These are phyloP conservation scores for Diplocarpon mali DNA, from an alignment of 2,329 filamentous ascomycete species.

Conservation along the genomic window DNA sequence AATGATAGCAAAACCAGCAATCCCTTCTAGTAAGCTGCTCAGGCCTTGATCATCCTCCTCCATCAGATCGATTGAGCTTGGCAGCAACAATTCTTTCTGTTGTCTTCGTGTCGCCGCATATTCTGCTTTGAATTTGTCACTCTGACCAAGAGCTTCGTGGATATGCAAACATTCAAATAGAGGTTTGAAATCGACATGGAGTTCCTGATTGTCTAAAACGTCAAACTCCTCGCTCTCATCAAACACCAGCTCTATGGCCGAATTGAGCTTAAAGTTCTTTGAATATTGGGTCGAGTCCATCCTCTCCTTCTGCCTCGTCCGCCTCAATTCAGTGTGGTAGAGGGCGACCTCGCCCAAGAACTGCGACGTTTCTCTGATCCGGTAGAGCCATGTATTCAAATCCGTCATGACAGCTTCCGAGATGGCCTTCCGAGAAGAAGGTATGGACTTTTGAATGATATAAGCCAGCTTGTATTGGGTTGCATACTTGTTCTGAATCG, in stretches of 20 bases:
- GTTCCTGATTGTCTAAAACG: constrained; percentile 86
- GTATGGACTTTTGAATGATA: constrained; percentile 91
- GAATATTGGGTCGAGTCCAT: constrained; percentile 66
- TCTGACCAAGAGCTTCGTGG: constrained; percentile 85
- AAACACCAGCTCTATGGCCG: constrained; percentile 86
- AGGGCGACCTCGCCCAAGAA: constrained; percentile 94
- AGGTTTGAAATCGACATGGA: constrained; percentile 89
- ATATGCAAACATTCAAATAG: constrained; percentile 94
- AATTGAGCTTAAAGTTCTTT: constrained; percentile 81
- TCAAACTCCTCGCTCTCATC: constrained; percentile 96
- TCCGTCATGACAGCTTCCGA: constrained; percentile 96
- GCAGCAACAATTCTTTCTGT: constrained; percentile 85
- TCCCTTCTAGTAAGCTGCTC: constrained; percentile 85
- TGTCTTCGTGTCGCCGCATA: constrained; percentile 84
- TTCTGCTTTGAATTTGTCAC: constrained; percentile 79
- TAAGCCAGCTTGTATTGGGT: constrained; percentile 92
- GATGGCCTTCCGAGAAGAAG: constrained; percentile 82
- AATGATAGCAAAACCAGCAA: constrained; percentile 92
- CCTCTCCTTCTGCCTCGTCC: constrained; percentile 72
- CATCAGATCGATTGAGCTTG: constrained; percentile 61
- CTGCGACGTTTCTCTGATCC: constrained; percentile 90
- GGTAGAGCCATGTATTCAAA: constrained; percentile 91
- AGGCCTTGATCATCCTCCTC: constrained; percentile 81
- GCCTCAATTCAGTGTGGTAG: constrained; percentile 84
- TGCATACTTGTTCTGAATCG: constrained; percentile 69